phyloP scores from a whole-genome alignment of 2,329 filamentous ascomycete genomes.

The Phialophora macrospora region DNA sequence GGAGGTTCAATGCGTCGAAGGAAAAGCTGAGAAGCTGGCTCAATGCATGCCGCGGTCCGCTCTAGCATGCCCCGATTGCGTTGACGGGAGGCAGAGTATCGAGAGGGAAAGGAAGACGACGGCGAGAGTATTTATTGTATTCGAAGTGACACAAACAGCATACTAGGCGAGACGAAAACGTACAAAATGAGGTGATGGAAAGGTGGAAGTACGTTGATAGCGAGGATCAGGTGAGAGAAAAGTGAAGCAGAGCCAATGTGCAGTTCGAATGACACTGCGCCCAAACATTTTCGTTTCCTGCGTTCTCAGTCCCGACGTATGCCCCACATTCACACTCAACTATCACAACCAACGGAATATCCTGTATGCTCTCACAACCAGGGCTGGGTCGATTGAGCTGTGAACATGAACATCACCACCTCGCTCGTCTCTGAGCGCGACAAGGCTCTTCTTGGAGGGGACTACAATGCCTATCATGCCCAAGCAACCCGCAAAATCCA shows the following conservation, averaged over 20 bases:
- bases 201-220: background rate
- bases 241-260: background rate
- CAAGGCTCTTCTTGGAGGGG: conserved; percentile 81
- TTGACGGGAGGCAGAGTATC: background rate
- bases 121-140: background rate
- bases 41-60: conserved; percentile 56
- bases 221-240: conserved; percentile 18
- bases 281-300: conserved; percentile 7
- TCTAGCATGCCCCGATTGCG: conserved; percentile 55
- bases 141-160: background rate
- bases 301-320: background rate
- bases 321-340: conserved; percentile 4
- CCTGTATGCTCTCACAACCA: background rate
- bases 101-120: background rate
- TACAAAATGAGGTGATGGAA: background rate
- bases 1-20: conserved; percentile 48
- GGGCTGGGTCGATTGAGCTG: background rate
- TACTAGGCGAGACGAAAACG: background rate
- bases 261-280: background rate
- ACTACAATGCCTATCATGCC: conserved; percentile 82
- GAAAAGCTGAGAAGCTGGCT: conserved; percentile 55
- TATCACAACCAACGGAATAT: background rate
- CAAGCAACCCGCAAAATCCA: conserved; percentile 81
- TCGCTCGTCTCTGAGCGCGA: conserved; percentile 80
- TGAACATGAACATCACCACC: conserved; percentile 83